phyloP scores from a whole-genome alignment of 257 asterid species.

The Dorcoceras hygrometricum region DNA sequence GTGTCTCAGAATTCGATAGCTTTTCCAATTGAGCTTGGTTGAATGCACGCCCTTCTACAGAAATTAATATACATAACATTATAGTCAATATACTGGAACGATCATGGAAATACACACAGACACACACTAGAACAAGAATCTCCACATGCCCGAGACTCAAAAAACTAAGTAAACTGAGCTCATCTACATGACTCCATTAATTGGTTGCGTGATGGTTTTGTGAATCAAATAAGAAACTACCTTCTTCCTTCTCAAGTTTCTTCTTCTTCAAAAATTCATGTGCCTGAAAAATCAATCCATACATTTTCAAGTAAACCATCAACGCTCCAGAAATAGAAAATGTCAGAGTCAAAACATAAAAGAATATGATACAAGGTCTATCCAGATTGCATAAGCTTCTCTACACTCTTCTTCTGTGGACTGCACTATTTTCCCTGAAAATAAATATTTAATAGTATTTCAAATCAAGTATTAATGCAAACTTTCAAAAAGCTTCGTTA shows the following conservation, averaged over 20 bases:
- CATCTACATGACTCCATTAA: constrained; percentile 10
- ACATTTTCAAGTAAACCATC: constrained; percentile 7
- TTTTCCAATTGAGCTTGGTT: constrained; percentile 39
- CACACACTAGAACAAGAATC: no score
- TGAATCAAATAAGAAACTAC: constrained; percentile 37
- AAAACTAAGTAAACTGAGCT: constrained; percentile 1
- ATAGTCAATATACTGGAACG: constrained; percentile 1
- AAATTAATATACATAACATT: constrained; percentile 13
- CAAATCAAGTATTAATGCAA: not conserved
- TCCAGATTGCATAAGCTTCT: constrained; percentile 77
- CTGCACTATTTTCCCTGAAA: constrained; percentile 95
- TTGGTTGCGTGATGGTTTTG: constrained; percentile 16
- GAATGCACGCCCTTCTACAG: constrained; percentile 32
- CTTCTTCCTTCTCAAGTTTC: constrained; percentile 67
- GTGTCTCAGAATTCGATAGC: constrained; percentile 24
- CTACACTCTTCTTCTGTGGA: constrained; percentile 92
- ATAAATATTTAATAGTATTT: constrained; percentile 26
- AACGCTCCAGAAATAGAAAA: constrained; percentile 18
- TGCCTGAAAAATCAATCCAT: constrained; percentile 62
- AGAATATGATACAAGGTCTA: constrained; percentile 52
- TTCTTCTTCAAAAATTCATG: constrained; percentile 71
- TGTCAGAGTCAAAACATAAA: constrained; percentile 13
- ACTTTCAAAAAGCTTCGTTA: constrained; percentile 10
- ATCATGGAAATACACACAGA: no score
- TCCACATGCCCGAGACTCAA: not conserved